Conservation (phyloP, 139 green algal genomes). For the Coccomyxa sp. region DNA sequence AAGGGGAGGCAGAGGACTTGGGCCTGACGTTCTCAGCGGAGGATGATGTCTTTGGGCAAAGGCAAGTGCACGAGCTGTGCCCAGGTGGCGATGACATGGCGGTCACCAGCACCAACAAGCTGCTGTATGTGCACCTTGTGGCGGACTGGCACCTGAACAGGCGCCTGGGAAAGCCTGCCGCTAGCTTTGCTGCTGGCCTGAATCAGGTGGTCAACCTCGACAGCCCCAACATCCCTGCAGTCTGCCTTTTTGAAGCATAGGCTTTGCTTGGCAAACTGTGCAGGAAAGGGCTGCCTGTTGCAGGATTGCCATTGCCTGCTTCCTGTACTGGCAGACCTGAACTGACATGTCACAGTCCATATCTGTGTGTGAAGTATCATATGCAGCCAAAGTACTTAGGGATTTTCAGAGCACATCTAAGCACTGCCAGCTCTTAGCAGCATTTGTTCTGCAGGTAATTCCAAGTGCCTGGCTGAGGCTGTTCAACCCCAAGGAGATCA, state of each 20-base stretch:
- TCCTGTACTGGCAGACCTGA: no score
- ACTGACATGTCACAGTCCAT: no score
- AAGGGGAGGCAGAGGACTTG: conserved; percentile 50
- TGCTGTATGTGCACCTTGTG: conserved; percentile 85
- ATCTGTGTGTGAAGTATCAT: no score
- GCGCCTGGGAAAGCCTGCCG: conserved; percentile 51
- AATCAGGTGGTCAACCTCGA: conserved; percentile 10
- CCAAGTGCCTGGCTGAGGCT: conserved; percentile 55
- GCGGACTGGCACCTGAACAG: conserved; percentile 83
- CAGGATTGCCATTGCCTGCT: no score
- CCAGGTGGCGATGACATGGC: conserved; percentile 55
- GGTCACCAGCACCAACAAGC: conserved; percentile 75
- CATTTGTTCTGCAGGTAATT: conserved; percentile 37
- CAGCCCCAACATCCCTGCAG: no score
- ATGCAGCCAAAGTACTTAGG: no score
- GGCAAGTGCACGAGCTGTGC: conserved; percentile 63
- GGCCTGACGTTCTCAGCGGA: conserved; percentile 71
- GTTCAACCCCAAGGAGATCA: conserved; percentile 86
- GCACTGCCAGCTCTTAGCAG: no score
- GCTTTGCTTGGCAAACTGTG: no score
- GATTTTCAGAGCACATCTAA: no score
- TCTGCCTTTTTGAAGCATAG: no score
- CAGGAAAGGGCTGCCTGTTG: no score
- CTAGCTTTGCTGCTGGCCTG: conserved; percentile 66
- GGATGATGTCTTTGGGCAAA: conserved; percentile 18